Percentiles rank a stretch among this genome's conserved stretches.
Evolutionary conservation across 2,329 filamentous ascomycete genomes (phyloP).

Genomic region (Metarhizium album): DNA sequence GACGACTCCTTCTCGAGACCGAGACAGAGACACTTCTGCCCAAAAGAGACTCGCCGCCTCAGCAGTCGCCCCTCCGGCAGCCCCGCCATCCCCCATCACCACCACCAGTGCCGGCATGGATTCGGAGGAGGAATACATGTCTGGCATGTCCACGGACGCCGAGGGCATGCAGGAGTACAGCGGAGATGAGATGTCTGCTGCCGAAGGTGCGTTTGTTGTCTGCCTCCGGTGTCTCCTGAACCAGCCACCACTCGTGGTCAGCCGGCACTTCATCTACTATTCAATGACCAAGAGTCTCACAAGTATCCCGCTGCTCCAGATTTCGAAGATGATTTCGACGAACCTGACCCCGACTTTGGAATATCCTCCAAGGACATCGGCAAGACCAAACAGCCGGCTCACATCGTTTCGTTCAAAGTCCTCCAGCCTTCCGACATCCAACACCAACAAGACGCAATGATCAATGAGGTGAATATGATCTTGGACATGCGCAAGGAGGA

Average conservation of each 20-base stretch:
- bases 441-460: slow-evolving; percentile 71
- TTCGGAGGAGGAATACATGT: slow-evolving; percentile 92
- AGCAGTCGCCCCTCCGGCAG: slow-evolving; percentile 28
- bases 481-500: slow-evolving; percentile 83
- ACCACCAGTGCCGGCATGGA: slow-evolving; percentile 62
- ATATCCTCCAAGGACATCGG: slow-evolving; percentile 49
- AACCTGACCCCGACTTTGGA: slow-evolving; percentile 44
- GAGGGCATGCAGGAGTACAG: slow-evolving; percentile 68
- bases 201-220: slow-evolving; percentile 31
- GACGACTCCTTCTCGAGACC: slow-evolving; percentile 38
- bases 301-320: slow-evolving; percentile 27
- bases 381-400: slow-evolving; percentile 62
- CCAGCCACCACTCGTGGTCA: too few relatives aligned
- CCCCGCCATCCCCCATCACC: slow-evolving; percentile 49
- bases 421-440: slow-evolving; percentile 73
- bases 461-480: slow-evolving; percentile 85
- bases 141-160: slow-evolving; percentile 63
- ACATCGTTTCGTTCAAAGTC: slow-evolving; percentile 78
- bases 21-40: slow-evolving; percentile 30
- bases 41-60: slow-evolving; percentile 49
- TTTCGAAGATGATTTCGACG: slow-evolving; percentile 45
- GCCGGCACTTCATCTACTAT: too few relatives aligned
- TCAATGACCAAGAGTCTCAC: neutral
- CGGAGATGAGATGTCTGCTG: slow-evolving; percentile 55
- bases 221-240: slow-evolving; percentile 2